Base-by-base conservation (phyloP, 1,284 basidiomycete genomes). In the Malassezia sympodialis region DNA sequence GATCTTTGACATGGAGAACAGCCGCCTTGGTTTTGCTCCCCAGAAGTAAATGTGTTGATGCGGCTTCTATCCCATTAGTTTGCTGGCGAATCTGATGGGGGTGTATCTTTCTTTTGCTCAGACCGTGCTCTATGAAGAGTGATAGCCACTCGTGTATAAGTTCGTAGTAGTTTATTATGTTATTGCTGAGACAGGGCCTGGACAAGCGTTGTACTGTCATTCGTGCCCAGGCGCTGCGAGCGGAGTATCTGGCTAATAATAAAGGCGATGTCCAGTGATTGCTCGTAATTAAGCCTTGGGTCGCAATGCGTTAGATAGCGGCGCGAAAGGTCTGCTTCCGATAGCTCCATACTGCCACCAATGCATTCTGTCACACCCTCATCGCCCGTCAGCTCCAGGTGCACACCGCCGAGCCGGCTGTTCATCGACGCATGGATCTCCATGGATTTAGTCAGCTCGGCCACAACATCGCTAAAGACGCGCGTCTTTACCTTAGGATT, bases 301-400 rank as follows among this genome's bases (percentile, higher is more conserved):
- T 74, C 70, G 52, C 66, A 71, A 56, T 73, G 68, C 39, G 67
- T 65, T 55, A 68, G 61, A 56, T 81, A 82, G 55, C 79, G 78
- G 58, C 78, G 72, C 15, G 76, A 76, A 3, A 82, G 72, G 51
- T 80, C 77, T 59, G 79, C 78, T 53, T 80, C 79, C 39, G 76
- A 76, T 21, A 81, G 63, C 59, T 79, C 76, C 80, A 82, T 82
- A 32, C 78, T 79, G 4, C 80, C 80, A 19, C 80, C 80, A 24
- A 80, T 76, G 62, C 80, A 81, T 64, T 82, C 80, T 2, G 80
- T 82, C 60, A 98, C 93, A 61, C 88, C 89, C 50, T 94, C 79
- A 75, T 98, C 93, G 15, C 91, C 93, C 0, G 93, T 98, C 71
- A 98, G 85, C 77, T 98, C 93, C 39, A 98, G 82, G 72, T 89